These are phyloP conservation scores for Lodderomyces elongisporus DNA, from an alignment of 1,139 yeast species.

Conservation along the genomic window DNA sequence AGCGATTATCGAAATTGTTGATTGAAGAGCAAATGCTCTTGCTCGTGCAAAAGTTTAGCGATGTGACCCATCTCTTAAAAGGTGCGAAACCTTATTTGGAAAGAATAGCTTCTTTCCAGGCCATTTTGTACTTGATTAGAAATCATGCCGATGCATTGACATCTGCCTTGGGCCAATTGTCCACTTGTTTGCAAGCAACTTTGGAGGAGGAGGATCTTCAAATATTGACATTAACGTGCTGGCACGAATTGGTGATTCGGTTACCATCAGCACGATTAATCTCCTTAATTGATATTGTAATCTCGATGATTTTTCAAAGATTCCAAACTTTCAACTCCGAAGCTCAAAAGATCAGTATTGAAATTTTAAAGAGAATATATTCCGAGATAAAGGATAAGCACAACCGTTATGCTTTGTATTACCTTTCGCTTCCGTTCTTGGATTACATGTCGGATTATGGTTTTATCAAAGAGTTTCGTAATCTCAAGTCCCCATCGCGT, in stretches of 20 bases:
- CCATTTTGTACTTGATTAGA: conserved; percentile 63
- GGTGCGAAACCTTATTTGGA: conserved; percentile 71
- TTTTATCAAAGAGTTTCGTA: conserved; percentile 16
- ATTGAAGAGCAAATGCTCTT: conserved; percentile 65
- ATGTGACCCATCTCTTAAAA: conserved; percentile 66
- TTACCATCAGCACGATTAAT: conserved; percentile 50
- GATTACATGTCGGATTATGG: conserved; percentile 31
- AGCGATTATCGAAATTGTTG: conserved; percentile 14
- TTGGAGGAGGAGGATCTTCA: conserved; percentile 61
- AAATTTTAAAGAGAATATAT: conserved; percentile 40
- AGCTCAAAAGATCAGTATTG: conserved; percentile 43
- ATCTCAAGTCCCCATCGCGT: conserved; percentile 25
- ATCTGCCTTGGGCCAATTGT: conserved; percentile 81
- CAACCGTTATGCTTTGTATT: conserved; percentile 41
- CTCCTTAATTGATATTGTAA: conserved; percentile 41
- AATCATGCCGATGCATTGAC: conserved; percentile 60
- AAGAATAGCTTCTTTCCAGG: conserved; percentile 67
- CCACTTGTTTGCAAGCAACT: conserved; percentile 81
- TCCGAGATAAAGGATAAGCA: conserved; percentile 29
- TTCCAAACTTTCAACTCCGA: conserved; percentile 49
- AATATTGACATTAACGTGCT: conserved; percentile 59
- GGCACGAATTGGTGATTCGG: conserved; percentile 53
- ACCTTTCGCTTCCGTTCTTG: conserved; percentile 47
- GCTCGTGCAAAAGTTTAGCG: conserved; percentile 71
- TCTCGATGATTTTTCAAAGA: conserved; percentile 52